phyloP scores from a whole-genome alignment of 2,329 filamentous ascomycete species.

The Botrytis medusae region DNA sequence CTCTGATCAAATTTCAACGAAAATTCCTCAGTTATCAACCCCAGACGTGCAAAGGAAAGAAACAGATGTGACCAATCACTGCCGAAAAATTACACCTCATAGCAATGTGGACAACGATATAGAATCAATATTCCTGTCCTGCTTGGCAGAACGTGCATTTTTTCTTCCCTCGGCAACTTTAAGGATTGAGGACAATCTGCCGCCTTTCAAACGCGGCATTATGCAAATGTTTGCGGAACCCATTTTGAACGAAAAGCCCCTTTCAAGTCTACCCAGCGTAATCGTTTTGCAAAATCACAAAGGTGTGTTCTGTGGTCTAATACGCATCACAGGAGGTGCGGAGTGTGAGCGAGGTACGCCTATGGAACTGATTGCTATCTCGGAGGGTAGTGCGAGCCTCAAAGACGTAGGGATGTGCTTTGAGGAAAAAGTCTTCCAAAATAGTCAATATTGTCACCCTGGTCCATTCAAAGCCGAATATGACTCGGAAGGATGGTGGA shows the following conservation, averaged over 20 bases:
- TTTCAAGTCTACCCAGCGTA: not conserved
- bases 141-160: not conserved
- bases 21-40: not conserved
- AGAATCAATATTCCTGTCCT: not conserved
- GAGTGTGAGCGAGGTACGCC: not conserved
- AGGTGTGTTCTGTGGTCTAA: rapidly evolving
- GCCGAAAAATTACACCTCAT: not conserved
- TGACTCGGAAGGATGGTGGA: not conserved
- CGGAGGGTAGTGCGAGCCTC: not conserved
- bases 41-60: not conserved
- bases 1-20: not conserved
- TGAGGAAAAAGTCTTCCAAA: not conserved
- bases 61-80: not conserved
- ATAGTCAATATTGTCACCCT: not conserved
- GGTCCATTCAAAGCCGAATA: not conserved
- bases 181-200: not conserved
- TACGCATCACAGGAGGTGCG: not conserved
- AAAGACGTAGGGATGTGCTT: not conserved
- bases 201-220: not conserved
- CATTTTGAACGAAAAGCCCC: not conserved
- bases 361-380: not conserved
- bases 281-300: not conserved
- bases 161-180: not conserved
- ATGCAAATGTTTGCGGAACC: not conserved
- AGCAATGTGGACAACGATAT: not conserved